phyloP scores from a whole-genome alignment of 495 filamentous ascomycete species.

The Letharia lupina region DNA sequence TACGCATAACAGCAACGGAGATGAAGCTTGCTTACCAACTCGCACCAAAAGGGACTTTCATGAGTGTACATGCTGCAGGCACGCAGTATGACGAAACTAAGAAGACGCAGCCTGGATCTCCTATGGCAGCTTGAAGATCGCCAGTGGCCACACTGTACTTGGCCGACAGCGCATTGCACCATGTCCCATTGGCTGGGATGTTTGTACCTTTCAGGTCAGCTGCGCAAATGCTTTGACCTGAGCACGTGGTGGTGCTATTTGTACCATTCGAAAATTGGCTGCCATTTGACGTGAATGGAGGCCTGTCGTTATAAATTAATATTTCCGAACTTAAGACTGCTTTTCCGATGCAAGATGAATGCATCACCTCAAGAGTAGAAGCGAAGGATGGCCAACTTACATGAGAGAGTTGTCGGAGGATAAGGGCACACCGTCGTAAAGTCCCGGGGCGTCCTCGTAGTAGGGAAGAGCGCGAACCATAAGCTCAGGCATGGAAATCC shows the following conservation, averaged over 20 bases:
- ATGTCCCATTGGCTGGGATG: conserved; percentile 17
- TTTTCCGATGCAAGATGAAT: not conserved
- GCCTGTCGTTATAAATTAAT: not conserved
- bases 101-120: conserved; percentile 9
- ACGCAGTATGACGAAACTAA: conserved; percentile 15
- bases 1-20: not conserved
- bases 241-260: not conserved
- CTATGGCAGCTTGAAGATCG: conserved; percentile 23
- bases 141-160: conserved; percentile 27
- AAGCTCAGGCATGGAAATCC: conserved; percentile 14
- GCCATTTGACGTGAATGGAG: not conserved
- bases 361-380: not conserved
- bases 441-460: not conserved
- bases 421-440: not conserved
- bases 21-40: not conserved
- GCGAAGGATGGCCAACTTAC: not conserved
- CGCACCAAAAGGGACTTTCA: not conserved
- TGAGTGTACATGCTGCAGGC: conserved; percentile 12
- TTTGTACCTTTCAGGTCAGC: conserved; percentile 5
- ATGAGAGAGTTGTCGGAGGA: not conserved
- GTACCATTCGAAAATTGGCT: not conserved
- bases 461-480: conserved; percentile 12
- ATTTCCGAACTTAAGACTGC: no score
- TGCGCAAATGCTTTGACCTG: not conserved
- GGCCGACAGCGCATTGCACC: conserved; percentile 25